These are phyloP conservation scores for Marasmius tenuissimus DNA, from an alignment of 1,284 basidiomycete genomes.

Conservation along the genomic window DNA sequence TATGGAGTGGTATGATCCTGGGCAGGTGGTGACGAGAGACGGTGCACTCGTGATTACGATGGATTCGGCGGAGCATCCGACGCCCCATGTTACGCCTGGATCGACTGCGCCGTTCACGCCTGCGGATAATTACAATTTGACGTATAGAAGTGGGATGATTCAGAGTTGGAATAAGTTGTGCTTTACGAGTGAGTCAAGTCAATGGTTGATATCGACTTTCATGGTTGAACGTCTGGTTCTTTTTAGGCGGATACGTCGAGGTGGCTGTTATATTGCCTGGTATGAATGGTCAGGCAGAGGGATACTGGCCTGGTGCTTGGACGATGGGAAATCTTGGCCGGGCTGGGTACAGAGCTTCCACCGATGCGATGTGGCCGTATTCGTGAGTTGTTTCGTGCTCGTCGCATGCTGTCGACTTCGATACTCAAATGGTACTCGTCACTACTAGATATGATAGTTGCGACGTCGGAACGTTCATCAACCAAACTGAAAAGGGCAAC, in stretches of 20 bases:
- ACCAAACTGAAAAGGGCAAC: conserved; percentile 57
- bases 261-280: conserved; percentile 35
- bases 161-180: conserved; percentile 87
- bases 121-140: conserved; percentile 57
- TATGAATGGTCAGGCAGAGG: conserved; percentile 25
- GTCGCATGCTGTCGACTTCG: background rate
- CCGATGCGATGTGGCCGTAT: conserved; percentile 81
- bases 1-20: conserved; percentile 78
- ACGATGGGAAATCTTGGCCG: conserved; percentile 91
- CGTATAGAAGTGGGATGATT: conserved; percentile 69
- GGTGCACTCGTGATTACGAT: conserved; percentile 77
- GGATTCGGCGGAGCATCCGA: conserved; percentile 35
- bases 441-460: conserved; percentile 62
- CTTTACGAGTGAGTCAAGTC: conserved; percentile 48
- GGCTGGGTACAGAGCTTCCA: conserved; percentile 78
- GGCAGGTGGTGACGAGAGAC: conserved; percentile 69
- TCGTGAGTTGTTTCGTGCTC: background rate
- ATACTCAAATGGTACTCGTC: conserved; percentile 27
- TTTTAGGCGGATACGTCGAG: conserved; percentile 64
- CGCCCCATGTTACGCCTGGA: background rate
- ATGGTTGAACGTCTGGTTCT: conserved; percentile 20
- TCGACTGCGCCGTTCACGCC: conserved; percentile 44
- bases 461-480: conserved; percentile 79
- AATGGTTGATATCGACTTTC: background rate
- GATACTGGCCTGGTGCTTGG: conserved; percentile 74